Evolutionary conservation across 805 yeast species (phyloP), one percentile per base, ranked within the genome.

Genomic region (Starmerella cellae): DNA sequence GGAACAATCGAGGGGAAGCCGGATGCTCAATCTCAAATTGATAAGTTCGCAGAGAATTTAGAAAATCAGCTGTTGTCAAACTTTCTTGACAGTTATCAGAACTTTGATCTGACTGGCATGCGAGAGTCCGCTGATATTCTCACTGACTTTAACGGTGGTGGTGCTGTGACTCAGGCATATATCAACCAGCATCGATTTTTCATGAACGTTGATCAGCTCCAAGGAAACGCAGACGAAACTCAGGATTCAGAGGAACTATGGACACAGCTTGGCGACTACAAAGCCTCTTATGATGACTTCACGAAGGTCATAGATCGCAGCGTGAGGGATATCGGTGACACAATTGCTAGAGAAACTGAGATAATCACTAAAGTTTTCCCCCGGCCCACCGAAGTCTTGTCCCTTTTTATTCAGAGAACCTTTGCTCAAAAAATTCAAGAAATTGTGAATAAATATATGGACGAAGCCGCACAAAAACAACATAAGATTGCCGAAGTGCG

Each of bases 81-180:
- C 43, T 88, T 88, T 52, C 80, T 78, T 52, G 66, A 70, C 20
- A 83, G 84, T n/a, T 82, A 81, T 51, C 73, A 75, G 44, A 73
- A 71, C 21, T 77, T 75, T 46, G 79, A 83, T 51, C 71, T 75
- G 51, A 65, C 67, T n/a, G 73, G 73, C 41, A 77, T 91, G 79
- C 76, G 73, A 53, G 84, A 78, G 43, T 71, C 61, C 21, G 83
- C 95, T 0, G 74, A 74, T 39, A 73, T 85, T 16, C 66, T 87
- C 38, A 72, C 76, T 41, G 82, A 77, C 47, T 88, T 77, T 64
- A 87, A 88, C 56, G 88, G 84, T 17, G 95, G 95, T 11, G 69
- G 73, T 10, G 77, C 79, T 45, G 88, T 87, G 8, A 79, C 83
- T 8, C 83, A 79, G 56, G 75, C 79, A 38, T 88, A 82, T 61